Base-by-base conservation (phyloP, 1,284 basidiomycete genomes). In the Rhodotorula sp. region DNA sequence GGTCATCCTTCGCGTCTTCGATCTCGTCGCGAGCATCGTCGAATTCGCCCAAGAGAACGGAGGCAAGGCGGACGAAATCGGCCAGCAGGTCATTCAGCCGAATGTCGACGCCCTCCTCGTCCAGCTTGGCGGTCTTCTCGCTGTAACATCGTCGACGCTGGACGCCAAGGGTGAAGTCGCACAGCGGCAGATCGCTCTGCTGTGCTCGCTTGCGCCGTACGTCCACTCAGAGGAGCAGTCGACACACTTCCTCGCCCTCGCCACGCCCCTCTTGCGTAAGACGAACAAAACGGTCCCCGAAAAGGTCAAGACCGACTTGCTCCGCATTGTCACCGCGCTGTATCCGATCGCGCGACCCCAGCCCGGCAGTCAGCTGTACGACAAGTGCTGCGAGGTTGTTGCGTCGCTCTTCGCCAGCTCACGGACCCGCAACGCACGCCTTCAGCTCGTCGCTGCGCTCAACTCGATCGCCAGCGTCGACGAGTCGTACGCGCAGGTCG, bases 281-380 rank as follows among this genome's bases (percentile, higher is more conserved):
- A 87, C 91, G 17, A 82, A 86, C 17, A 90, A 88, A 77, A 80
- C 88, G 13, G 86, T 98, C 0, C 85, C 90, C 0, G 96, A 99
- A 81, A 91, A 89, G 79, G 85, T 89, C 78, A 98, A 98, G 83
- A 84, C 88, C 52, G 88, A 96, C 78, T 82, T 98, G 61, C 84
- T 98, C 59, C 86, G 84, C 73, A 92, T 94, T 72, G 82, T 96
- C 46, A 84, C 85, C 63, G 85, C 86, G 61, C 84, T 96, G 24
- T 85, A 94, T 73, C 84, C 86, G n/a, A 84, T 91, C 70, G 73
- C 68, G 7, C 66, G 62, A 0, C 74, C 74, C 1, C 51, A 20
- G 10, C 32, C 66, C 4, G 32, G 36, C 11, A 63, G 64, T 6
- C 54, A 58, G 13, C 62, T 75, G 27, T 66, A 68, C 64, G 66